These are phyloP conservation scores for Ceratobasidium theobromae DNA, from an alignment of 1,284 basidiomycete species.

Conservation along the genomic window DNA sequence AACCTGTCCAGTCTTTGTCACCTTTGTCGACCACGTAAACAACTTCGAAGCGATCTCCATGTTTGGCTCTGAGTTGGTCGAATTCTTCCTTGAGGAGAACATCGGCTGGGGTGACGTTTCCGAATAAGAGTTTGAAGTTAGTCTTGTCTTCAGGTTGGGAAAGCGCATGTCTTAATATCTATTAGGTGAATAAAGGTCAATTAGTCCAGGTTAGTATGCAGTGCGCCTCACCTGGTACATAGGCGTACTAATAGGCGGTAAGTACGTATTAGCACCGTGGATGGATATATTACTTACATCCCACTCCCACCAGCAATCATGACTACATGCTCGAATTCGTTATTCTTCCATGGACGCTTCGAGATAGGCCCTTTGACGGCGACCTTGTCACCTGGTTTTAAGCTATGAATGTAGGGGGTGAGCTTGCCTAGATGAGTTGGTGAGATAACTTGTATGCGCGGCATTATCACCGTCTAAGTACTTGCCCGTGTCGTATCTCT, in stretches of 20 bases:
- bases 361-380: slow-evolving; percentile 86
- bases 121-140: slow-evolving; percentile 90
- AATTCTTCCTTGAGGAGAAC: slow-evolving; percentile 86
- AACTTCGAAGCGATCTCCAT: slow-evolving; percentile 72
- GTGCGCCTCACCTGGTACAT: slow-evolving; percentile 46
- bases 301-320: slow-evolving; percentile 90
- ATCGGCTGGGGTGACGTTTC: slow-evolving; percentile 88
- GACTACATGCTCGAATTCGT: slow-evolving; percentile 83
- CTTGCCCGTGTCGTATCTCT: slow-evolving; percentile 79
- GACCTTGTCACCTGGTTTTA: slow-evolving; percentile 80
- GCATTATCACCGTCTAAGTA: slow-evolving; percentile 51
- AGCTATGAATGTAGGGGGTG: slow-evolving; percentile 63
- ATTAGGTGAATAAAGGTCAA: not conserved
- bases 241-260: slow-evolving; percentile 44
- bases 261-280: not conserved
- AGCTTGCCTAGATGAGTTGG: not conserved
- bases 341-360: slow-evolving; percentile 82
- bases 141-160: slow-evolving; percentile 80
- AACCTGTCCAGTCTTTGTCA: slow-evolving; percentile 69
- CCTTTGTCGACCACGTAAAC: slow-evolving; percentile 87
- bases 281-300: slow-evolving; percentile 54
- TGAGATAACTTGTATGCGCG: not conserved
- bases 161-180: slow-evolving; percentile 74
- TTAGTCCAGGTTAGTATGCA: not conserved
- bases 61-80: slow-evolving; percentile 68